These are phyloP conservation scores for Cadophora sp. DNA, from an alignment of 2,329 filamentous ascomycete genomes.

Conservation along the genomic window DNA sequence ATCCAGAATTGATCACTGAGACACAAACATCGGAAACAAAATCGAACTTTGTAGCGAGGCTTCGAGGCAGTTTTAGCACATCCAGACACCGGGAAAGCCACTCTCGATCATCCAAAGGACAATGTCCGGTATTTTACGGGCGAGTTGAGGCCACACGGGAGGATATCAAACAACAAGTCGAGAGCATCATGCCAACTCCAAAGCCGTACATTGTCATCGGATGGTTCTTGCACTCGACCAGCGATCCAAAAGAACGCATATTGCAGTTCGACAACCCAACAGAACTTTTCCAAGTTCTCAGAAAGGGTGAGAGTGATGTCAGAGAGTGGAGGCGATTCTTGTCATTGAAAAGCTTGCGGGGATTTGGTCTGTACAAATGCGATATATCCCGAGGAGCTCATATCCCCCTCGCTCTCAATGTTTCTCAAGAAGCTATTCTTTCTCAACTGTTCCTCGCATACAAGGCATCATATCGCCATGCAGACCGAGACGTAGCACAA, in stretches of 20 bases:
- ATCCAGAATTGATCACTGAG: conserved; percentile 3
- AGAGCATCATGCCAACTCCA: conserved; percentile 32
- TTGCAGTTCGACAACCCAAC: conserved; percentile 29
- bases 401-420: conserved; percentile 29
- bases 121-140: conserved; percentile 29
- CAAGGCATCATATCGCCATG: conserved; percentile 31
- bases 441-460: conserved; percentile 36
- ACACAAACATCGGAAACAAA: conserved; percentile 23
- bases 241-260: conserved; percentile 33
- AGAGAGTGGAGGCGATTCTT: conserved; percentile 28
- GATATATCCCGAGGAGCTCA: conserved; percentile 37
- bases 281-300: conserved; percentile 29
- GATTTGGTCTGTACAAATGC: conserved; percentile 38
- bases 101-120: conserved; percentile 23
- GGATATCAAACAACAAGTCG: conserved; percentile 33
- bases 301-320: conserved; percentile 29
- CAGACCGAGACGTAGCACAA: conserved; percentile 30
- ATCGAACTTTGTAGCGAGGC: conserved; percentile 9
- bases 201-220: conserved; percentile 36
- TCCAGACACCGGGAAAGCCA: conserved; percentile 20
- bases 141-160: conserved; percentile 32
- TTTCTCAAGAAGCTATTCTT: conserved; percentile 31
- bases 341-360: conserved; percentile 28
- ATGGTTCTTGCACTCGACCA: conserved; percentile 32
- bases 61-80: conserved; percentile 25